Conservation (phyloP, 768 basidiomycete species). For the Pluteus cervinus region DNA sequence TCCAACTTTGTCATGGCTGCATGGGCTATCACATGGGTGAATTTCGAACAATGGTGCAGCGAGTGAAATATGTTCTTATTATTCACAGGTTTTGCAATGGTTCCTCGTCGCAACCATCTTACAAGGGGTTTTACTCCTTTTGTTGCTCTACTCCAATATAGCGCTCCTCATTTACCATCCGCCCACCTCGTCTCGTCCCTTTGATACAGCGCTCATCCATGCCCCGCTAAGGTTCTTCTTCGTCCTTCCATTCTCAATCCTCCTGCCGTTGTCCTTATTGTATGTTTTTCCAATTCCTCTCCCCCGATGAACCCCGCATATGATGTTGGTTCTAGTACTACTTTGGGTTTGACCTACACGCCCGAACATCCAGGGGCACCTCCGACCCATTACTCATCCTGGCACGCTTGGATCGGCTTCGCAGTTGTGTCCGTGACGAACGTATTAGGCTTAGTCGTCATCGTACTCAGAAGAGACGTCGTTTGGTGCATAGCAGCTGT, state of each 20-base stretch:
- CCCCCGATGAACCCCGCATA: neutral
- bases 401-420: conserved; percentile 70
- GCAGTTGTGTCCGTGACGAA: conserved; percentile 64
- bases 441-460: conserved; percentile 45
- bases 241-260: conserved; percentile 43
- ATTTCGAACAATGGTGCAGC: conserved; percentile 7
- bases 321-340: conserved; percentile 40
- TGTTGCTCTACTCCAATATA: conserved; percentile 76
- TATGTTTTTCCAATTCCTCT: conserved; percentile 25
- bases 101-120: conserved; percentile 75
- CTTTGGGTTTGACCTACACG: conserved; percentile 57
- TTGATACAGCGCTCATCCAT: conserved; percentile 82
- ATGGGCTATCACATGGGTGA: conserved; percentile 77
- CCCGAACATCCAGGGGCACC: conserved; percentile 39
- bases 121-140: conserved; percentile 60
- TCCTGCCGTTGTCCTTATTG: conserved; percentile 58
- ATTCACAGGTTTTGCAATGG: conserved; percentile 55
- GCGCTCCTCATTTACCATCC: conserved; percentile 70
- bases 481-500: conserved; percentile 73
- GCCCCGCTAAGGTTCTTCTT: conserved; percentile 76
- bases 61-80: neutral
- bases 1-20: conserved; percentile 77
- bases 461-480: conserved; percentile 55
- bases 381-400: conserved; percentile 45
- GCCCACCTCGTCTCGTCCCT: conserved; percentile 50